Evolutionary conservation across 2,329 filamentous ascomycete species (phyloP).

Genomic region (Lasiodiplodia hormozganensis): DNA sequence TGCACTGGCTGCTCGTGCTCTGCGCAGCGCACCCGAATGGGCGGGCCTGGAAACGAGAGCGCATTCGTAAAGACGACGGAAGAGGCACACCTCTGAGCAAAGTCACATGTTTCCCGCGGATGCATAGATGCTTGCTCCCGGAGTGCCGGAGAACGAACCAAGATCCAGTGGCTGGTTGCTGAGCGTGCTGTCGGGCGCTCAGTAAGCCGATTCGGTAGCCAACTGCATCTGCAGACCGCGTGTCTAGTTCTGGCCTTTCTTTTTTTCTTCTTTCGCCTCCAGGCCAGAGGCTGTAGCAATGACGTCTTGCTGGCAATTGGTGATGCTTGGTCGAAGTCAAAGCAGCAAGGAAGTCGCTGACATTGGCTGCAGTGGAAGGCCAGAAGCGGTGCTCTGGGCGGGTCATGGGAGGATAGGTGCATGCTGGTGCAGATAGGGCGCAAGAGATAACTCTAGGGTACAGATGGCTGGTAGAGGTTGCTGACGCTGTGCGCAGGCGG

Average conservation of each 20-base stretch:
- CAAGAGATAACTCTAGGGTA: neutral
- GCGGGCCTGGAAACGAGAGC: neutral
- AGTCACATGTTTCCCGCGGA: slow-evolving; percentile 24
- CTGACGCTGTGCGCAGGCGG: neutral
- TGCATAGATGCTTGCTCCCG: slow-evolving; percentile 21
- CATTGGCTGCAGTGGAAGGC: neutral
- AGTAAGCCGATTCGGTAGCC: slow-evolving; percentile 5
- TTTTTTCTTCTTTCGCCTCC: slow-evolving; percentile 11
- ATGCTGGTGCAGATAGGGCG: neutral
- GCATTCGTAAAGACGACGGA: slow-evolving; percentile 1
- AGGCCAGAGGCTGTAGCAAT: neutral
- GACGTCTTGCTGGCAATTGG: neutral
- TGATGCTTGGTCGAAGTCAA: slow-evolving; percentile 18
- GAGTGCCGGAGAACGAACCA: slow-evolving; percentile 13
- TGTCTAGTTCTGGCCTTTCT: neutral
- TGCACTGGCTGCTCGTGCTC: slow-evolving; percentile 18
- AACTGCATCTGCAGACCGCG: neutral
- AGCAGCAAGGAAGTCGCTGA: neutral
- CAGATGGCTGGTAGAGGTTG: neutral
- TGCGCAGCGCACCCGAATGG: slow-evolving; percentile 4
- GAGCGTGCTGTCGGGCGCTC: slow-evolving; percentile 17
- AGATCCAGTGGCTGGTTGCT: slow-evolving; percentile 7
- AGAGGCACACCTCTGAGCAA: neutral
- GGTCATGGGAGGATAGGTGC: neutral
- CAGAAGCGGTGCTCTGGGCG: neutral